Base-by-base conservation (phyloP, 495 filamentous ascomycete genomes). In the Xeromyces bisporus region DNA sequence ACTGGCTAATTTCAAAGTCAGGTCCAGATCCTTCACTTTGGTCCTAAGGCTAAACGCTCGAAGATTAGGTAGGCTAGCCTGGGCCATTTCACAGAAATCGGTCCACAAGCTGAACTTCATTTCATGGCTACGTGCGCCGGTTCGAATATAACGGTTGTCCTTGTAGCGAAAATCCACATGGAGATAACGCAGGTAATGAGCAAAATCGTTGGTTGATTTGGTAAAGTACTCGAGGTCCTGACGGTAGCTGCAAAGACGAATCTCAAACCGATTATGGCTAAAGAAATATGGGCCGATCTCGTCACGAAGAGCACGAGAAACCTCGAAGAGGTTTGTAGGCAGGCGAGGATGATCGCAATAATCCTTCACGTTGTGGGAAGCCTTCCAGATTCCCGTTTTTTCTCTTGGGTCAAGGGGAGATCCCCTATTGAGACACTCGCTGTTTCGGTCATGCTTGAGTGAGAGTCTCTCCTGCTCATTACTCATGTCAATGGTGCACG, bases 1-100 rank as follows among this genome's bases (percentile, higher is more conserved):
- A 12, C 34, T 17, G 15, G 43, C 35, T 10, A 53, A 21, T 17
- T 29, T 37, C 10, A 14, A 8, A 2, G 43, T 43, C 6, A 39
- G 37, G 23, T 42, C 36, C 3, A 39, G 21, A 24, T 43, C 40
- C 12, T 31, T 39, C 13, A 50, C 39, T 15, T 34, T 38, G 29
- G 43, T 47, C 15, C 41, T 44, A 24, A 53, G 28, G 24, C 38
- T 47, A 28, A 50, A 50, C 6, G 18, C 13, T 6, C 15, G 35
- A 5, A 50, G 36, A 2, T 18, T 31, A 15, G 34, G 42, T 36
- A 53, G 42, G 8, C 26, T 30, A 5, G 32, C 18, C 5, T 6
- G 6, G 6, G 37, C 27, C 6, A 31, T 23, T 4, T 29, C n/a
- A 26, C 43, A 53, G 31, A 53, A 53, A 0, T 26, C 12, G 4